phyloP scores from a whole-genome alignment of 1,284 basidiomycete species.

The Trametes versicolor region DNA sequence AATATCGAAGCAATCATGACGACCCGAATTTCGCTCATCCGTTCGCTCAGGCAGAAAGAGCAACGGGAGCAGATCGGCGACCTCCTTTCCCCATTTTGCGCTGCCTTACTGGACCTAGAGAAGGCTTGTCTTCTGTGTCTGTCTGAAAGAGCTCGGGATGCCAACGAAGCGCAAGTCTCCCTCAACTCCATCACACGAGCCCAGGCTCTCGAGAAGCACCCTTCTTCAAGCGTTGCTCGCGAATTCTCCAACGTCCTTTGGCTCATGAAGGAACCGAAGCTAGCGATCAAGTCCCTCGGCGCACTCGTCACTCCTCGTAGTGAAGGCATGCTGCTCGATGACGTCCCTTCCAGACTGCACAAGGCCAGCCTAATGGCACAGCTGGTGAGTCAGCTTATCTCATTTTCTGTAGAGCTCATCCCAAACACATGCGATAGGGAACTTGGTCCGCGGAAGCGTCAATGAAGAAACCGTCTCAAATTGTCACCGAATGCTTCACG shows the following conservation, averaged over 20 bases:
- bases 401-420: background rate
- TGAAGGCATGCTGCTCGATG: constrained; percentile 16
- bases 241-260: constrained; percentile 94
- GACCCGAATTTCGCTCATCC: constrained; percentile 85
- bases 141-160: constrained; percentile 78
- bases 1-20: constrained; percentile 84
- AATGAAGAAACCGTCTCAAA: constrained; percentile 83
- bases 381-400: constrained; percentile 56
- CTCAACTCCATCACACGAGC: constrained; percentile 88
- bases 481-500: constrained; percentile 76
- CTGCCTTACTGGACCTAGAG: constrained; percentile 69
- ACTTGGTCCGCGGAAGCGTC: constrained; percentile 91
- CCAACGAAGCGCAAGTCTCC: constrained; percentile 81
- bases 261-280: constrained; percentile 85
- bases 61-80: constrained; percentile 79
- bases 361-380: constrained; percentile 65
- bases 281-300: constrained; percentile 83
- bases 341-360: constrained; percentile 36
- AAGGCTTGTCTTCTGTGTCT: constrained; percentile 77
- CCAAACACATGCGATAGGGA: constrained; percentile 60
- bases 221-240: constrained; percentile 67
- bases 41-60: constrained; percentile 70
- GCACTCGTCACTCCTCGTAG: constrained; percentile 48
- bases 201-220: constrained; percentile 62
- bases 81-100: constrained; percentile 64